phyloP scores from a whole-genome alignment of 176 grass and related monocot genomes.

The Eremochloa ophiuroides region DNA sequence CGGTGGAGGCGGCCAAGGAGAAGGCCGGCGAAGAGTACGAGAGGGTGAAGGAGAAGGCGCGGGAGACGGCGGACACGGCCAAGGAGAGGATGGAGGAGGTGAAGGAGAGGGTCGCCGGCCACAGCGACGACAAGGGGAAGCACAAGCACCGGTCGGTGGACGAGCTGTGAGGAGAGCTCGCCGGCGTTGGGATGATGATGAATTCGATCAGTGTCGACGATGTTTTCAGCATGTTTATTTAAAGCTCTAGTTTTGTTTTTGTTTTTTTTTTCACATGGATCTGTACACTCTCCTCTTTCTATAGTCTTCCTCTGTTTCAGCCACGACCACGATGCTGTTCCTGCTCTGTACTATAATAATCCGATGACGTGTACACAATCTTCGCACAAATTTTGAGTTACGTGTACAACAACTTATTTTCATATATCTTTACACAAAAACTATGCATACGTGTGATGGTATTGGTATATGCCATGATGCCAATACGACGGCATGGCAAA shows the following conservation, averaged over 20 bases:
- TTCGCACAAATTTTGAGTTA: background rate
- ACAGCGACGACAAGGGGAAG: constrained; percentile 14
- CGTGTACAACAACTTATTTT: background rate
- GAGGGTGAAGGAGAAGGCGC: constrained; percentile 31
- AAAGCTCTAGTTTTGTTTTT: background rate
- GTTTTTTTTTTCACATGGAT: background rate
- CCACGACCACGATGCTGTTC: background rate
- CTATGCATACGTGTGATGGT: background rate
- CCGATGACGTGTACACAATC: constrained; percentile 1
- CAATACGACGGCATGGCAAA: background rate
- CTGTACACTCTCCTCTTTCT: background rate
- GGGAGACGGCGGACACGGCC: constrained; percentile 31
- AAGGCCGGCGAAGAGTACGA: constrained; percentile 18
- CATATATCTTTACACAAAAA: background rate
- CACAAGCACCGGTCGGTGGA: constrained; percentile 32
- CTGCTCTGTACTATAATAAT: constrained; percentile 38
- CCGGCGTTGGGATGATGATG: background rate
- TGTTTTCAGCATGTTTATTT: constrained; percentile 17
- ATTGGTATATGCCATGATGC: background rate
- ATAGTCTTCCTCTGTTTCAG: background rate
- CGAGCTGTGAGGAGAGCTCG: constrained; percentile 40
- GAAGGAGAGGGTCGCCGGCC: constrained; percentile 37
- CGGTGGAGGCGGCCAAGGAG: constrained; percentile 21
- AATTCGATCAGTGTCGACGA: background rate
- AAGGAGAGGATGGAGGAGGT: constrained; percentile 38